Conservation (phyloP, 176 grass and related monocot genomes). For the Triticum urartu region DNA sequence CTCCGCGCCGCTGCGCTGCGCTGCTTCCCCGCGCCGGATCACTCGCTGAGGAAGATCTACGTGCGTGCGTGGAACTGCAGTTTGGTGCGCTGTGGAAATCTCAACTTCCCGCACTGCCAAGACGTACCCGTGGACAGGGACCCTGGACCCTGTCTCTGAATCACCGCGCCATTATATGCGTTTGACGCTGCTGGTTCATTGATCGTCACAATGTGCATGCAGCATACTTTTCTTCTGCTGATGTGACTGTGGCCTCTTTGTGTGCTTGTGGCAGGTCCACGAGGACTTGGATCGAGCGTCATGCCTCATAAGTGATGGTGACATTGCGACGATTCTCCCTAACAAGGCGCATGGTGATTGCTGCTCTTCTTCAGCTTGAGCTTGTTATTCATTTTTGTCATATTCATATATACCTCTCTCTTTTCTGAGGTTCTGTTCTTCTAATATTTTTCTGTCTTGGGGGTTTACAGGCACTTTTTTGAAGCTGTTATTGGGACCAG, state of each 20-base stretch:
- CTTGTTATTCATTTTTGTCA: background rate
- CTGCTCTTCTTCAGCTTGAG: background rate
- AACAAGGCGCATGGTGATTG: constrained; percentile 73
- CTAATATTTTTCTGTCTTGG: constrained; percentile 2
- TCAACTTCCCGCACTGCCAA: background rate
- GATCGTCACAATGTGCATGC: constrained; percentile 15
- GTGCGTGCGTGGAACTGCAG: background rate
- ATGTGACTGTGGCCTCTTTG: constrained; percentile 14
- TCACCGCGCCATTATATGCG: background rate
- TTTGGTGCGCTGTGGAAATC: constrained; percentile 17
- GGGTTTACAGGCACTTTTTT: constrained; percentile 61
- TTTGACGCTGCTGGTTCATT: background rate
- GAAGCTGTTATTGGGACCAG: constrained; percentile 83
- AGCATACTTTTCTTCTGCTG: constrained; percentile 10
- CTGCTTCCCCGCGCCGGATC: constrained; percentile 24
- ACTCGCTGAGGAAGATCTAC: constrained; percentile 36
- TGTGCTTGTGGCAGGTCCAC: constrained; percentile 59
- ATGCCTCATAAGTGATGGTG: constrained; percentile 71
- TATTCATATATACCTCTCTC: background rate
- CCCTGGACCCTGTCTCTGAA: background rate
- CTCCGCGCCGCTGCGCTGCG: background rate
- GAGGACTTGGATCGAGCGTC: constrained; percentile 80
- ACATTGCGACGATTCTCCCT: constrained; percentile 60
- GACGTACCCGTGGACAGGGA: background rate
- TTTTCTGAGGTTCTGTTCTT: background rate